A percentile compares a stretch with the other conserved stretches of the same genome.
Conservation (phyloP, 2,329 filamentous ascomycete genomes). For the Talaromyces sp. region DNA sequence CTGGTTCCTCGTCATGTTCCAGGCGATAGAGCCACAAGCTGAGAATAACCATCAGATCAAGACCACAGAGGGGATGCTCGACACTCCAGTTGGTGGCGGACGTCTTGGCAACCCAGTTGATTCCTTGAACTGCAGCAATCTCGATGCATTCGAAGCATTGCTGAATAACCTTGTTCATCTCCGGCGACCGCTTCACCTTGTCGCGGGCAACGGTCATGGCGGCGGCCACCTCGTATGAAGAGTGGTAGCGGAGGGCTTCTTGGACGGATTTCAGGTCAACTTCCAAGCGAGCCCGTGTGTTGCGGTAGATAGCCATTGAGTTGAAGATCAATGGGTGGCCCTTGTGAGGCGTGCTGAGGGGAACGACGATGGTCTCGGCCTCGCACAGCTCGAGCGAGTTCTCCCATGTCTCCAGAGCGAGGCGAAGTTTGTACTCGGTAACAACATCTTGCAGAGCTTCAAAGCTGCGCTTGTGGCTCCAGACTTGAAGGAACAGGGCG, state of each 20-base stretch:
- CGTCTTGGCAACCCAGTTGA: slow-evolving; percentile 96
- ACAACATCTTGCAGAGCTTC: slow-evolving; percentile 95
- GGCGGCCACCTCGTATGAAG: slow-evolving; percentile 91
- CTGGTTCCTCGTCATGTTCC: slow-evolving; percentile 93
- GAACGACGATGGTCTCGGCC: slow-evolving; percentile 79
- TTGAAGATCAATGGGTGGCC: slow-evolving; percentile 97
- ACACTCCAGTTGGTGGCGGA: slow-evolving; percentile 99
- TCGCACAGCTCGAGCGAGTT: slow-evolving; percentile 91
- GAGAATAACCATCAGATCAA: slow-evolving; percentile 96
- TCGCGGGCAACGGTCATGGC: slow-evolving; percentile 94
- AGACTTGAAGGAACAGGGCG: slow-evolving; percentile 93
- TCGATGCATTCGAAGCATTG: slow-evolving; percentile 98
- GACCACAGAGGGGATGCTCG: slow-evolving; percentile 90
- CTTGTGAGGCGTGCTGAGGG: slow-evolving; percentile 89
- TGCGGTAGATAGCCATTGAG: slow-evolving; percentile 93
- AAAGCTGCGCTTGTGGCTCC: slow-evolving; percentile 98
- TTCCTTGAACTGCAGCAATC: slow-evolving; percentile 86
- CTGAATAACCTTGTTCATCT: slow-evolving; percentile 98
- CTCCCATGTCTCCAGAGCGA: slow-evolving; percentile 98
- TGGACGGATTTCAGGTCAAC: slow-evolving; percentile 95
- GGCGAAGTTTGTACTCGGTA: slow-evolving; percentile 93
- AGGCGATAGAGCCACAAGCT: slow-evolving; percentile 98
- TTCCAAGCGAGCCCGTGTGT: slow-evolving; percentile 83
- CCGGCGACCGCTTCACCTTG: slow-evolving; percentile 86
- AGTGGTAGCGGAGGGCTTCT: slow-evolving; percentile 93